A percentile compares a stretch with the other conserved stretches of the same genome.
These are phyloP conservation scores for Candida mattraensis DNA, from an alignment of 805 yeast genomes.

Conservation along the genomic window DNA sequence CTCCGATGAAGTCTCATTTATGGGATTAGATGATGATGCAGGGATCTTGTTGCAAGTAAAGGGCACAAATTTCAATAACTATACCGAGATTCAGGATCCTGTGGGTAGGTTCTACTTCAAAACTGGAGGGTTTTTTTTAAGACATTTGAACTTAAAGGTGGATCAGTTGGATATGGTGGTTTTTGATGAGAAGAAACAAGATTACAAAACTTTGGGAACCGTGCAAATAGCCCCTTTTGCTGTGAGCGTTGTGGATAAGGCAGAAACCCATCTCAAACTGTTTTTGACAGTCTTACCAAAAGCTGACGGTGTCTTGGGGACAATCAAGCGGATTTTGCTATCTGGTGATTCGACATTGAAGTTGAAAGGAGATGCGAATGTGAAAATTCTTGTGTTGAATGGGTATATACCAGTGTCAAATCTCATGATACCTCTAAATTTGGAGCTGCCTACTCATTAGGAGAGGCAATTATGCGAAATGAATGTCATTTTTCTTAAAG, in stretches of 20 bases:
- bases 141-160: conserved; percentile 31
- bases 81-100: conserved; percentile 29
- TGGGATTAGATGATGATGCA: conserved; percentile 34
- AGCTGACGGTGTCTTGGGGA: conserved; percentile 31
- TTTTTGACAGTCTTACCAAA: conserved; percentile 35
- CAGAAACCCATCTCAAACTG: conserved; percentile 28
- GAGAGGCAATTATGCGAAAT: too few species aligned
- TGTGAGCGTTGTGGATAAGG: conserved; percentile 32
- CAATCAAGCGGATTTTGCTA: conserved; percentile 33
- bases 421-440: conserved; percentile 32
- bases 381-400: conserved; percentile 32
- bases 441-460: too few species aligned
- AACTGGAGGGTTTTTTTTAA: conserved; percentile 33
- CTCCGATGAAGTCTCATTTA: conserved; percentile 31
- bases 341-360: conserved; percentile 34
- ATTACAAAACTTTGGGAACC: conserved; percentile 31
- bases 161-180: conserved; percentile 32
- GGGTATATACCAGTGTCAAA: conserved; percentile 35
- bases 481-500: too few species aligned
- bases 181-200: conserved; percentile 24
- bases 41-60: conserved; percentile 33
- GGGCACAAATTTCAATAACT: conserved; percentile 34
- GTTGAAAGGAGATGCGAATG: conserved; percentile 35
- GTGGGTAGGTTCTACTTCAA: conserved; percentile 29
- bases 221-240: conserved; percentile 35